Conservation (phyloP, 768 basidiomycete genomes). For the Suillus spraguei region DNA sequence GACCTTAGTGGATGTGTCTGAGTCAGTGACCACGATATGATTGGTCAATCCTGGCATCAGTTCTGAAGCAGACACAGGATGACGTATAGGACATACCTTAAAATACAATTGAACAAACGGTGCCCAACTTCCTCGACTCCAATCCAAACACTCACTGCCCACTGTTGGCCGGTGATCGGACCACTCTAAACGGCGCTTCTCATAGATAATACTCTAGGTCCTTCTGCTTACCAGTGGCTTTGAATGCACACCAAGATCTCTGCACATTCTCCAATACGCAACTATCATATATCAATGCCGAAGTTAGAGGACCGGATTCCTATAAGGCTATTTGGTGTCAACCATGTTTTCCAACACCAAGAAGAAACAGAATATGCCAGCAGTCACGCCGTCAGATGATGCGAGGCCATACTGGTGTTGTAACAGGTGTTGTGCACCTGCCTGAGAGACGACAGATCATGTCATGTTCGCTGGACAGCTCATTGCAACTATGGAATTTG, state of each 20-base stretch:
- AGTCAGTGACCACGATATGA: background rate
- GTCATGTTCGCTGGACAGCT: background rate
- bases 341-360: background rate
- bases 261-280: background rate
- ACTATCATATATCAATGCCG: too few species aligned
- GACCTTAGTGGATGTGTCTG: background rate
- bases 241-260: background rate
- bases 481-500: background rate
- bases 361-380: background rate
- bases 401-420: background rate
- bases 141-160: background rate
- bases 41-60: too few species aligned
- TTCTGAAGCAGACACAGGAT: background rate
- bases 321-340: too few species aligned
- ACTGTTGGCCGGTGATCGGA: background rate
- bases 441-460: background rate
- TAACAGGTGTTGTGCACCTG: background rate
- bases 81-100: background rate
- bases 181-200: background rate
- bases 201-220: background rate
- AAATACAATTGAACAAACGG: background rate
- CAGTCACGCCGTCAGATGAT: background rate
- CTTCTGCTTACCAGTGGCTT: background rate
- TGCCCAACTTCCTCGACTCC: background rate
- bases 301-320: too few species aligned